phyloP scores from a whole-genome alignment of 345 rosid genomes.

The Aquilaria malaccensis region DNA sequence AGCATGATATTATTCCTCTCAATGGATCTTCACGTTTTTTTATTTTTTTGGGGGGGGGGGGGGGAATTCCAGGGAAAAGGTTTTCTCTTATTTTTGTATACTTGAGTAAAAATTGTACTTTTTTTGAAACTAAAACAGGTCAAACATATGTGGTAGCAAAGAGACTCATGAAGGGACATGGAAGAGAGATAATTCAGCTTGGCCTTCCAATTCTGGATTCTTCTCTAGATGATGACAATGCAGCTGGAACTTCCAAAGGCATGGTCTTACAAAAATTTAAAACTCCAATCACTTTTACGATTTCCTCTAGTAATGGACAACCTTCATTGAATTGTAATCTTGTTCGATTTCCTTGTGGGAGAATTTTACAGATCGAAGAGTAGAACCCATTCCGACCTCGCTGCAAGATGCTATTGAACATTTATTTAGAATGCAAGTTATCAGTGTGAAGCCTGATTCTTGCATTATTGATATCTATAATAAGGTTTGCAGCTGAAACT shows the following conservation, averaged over 20 bases:
- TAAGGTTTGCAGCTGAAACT: conserved; percentile 40
- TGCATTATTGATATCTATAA: conserved; percentile 79
- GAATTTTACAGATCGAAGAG: conserved; percentile 42
- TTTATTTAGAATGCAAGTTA: conserved; percentile 47
- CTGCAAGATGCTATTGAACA: conserved; percentile 73
- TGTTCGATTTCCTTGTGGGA: conserved; percentile 1
- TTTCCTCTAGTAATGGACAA: not conserved
- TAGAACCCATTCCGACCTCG: conserved; percentile 64
- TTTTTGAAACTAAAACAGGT: conserved; percentile 43
- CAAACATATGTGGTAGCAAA: conserved; percentile 59
- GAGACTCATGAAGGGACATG: conserved; percentile 86
- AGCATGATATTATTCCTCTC: too few relatives aligned
- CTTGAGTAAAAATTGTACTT: conserved; percentile 7
- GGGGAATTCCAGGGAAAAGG: too few relatives aligned
- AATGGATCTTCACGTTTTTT: too few relatives aligned
- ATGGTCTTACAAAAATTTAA: conserved; percentile 17
- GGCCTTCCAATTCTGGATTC: conserved; percentile 76
- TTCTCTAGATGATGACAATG: conserved; percentile 61
- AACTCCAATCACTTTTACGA: not conserved
- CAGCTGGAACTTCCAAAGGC: conserved; percentile 50
- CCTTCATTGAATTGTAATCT: not conserved
- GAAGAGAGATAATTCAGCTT: conserved; percentile 90
- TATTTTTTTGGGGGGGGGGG: too few relatives aligned
- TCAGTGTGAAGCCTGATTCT: conserved; percentile 66
- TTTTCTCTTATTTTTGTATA: too few relatives aligned